Evolutionary conservation across 257 asterid species (phyloP).

Genomic region (Coffea canephora): DNA sequence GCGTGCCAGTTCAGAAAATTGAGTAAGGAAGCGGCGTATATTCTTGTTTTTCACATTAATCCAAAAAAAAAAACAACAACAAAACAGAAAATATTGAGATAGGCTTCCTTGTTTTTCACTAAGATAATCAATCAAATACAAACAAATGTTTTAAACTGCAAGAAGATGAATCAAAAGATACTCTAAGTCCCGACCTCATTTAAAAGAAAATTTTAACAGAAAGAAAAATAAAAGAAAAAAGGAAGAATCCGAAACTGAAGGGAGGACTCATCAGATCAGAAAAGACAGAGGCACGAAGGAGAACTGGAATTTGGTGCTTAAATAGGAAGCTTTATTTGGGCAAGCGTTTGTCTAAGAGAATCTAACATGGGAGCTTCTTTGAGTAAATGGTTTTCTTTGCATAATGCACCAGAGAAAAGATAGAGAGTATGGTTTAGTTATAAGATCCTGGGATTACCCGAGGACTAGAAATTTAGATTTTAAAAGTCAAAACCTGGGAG

Average conservation of each 20-base stretch:
- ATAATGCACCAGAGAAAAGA: background rate
- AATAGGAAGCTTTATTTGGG: background rate
- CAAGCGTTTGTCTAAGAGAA: background rate
- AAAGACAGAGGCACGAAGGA: background rate
- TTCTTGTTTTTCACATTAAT: background rate
- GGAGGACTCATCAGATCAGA: background rate
- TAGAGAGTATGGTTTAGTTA: background rate
- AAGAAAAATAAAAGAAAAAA: background rate
- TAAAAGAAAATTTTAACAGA: no score
- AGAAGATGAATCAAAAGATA: no score
- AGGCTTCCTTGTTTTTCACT: background rate
- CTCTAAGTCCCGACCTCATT: no score
- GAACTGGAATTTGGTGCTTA: background rate
- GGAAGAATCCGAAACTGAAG: no score
- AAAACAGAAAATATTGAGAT: no score
- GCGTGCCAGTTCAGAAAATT: background rate
- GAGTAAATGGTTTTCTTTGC: background rate
- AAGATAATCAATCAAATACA: no score
- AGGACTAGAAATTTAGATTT: background rate
- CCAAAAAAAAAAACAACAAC: background rate
- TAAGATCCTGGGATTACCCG: background rate
- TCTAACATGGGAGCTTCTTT: background rate
- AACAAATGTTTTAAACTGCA: no score
- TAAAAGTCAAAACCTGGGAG: background rate
- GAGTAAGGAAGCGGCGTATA: background rate